Evolutionary conservation across 2,329 filamentous ascomycete genomes (phyloP).

Genomic region (Diaporthe citriasiana): DNA sequence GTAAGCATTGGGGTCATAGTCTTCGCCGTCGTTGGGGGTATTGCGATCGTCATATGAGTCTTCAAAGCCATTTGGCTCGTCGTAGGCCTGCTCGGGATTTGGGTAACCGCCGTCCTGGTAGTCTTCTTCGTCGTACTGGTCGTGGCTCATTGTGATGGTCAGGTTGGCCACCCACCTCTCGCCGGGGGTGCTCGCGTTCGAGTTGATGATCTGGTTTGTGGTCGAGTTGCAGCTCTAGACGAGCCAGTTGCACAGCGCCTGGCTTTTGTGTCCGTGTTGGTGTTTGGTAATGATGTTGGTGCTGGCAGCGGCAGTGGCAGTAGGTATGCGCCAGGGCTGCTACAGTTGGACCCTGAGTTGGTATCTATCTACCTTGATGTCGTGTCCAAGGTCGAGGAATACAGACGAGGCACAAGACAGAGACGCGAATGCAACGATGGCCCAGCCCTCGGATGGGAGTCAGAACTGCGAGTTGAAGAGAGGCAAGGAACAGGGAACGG

Average conservation of each 20-base stretch:
- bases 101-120: constrained; percentile 28
- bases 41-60: constrained; percentile 31
- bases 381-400: constrained; percentile 5
- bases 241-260: neutral
- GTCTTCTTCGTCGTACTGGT: constrained; percentile 34
- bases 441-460: constrained; percentile 9
- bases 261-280: neutral
- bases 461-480: neutral
- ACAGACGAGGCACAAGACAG: constrained; percentile 8
- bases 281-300: neutral
- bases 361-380: neutral
- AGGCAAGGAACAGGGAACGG: neutral
- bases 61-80: constrained; percentile 31
- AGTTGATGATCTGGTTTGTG: neutral
- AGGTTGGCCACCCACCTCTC: neutral
- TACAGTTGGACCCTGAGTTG: neutral
- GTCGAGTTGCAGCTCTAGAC: neutral
- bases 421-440: constrained; percentile 14
- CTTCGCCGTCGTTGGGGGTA: constrained; percentile 32
- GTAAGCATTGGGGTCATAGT: constrained; percentile 26
- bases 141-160: constrained; percentile 36
- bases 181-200: neutral
- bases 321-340: neutral
- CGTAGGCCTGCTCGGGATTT: constrained; percentile 31
- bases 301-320: constrained; percentile 3